A percentile compares a stretch with the other conserved stretches of the same genome.
These are phyloP conservation scores for Serpula lacrymans DNA, from an alignment of 768 basidiomycete genomes.

Conservation along the genomic window DNA sequence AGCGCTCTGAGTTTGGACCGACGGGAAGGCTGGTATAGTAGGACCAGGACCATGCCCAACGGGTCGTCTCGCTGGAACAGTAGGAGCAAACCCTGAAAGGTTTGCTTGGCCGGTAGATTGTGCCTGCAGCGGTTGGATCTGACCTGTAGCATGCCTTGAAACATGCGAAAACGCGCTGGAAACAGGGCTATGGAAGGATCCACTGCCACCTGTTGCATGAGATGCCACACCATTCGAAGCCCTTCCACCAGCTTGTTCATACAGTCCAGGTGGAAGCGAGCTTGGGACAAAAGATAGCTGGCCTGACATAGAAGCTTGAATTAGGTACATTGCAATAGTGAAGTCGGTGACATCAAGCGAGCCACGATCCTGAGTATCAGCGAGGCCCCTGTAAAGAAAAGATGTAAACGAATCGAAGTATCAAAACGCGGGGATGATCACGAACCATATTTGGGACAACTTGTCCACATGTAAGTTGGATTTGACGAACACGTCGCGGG, in stretches of 20 bases:
- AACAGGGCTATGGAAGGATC: slow-evolving; percentile 59
- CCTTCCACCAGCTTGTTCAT: slow-evolving; percentile 70
- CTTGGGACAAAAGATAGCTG: slow-evolving; percentile 69
- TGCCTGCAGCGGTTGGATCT: slow-evolving; percentile 46
- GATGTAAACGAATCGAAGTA: background rate
- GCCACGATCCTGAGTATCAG: slow-evolving; percentile 94
- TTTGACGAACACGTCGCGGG: slow-evolving; percentile 87
- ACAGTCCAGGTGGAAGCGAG: slow-evolving; percentile 76
- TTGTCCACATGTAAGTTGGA: slow-evolving; percentile 84
- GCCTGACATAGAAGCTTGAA: slow-evolving; percentile 87
- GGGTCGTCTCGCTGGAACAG: slow-evolving; percentile 20
- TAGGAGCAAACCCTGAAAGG: slow-evolving; percentile 22
- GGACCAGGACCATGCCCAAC: slow-evolving; percentile 16
- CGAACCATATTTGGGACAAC: slow-evolving; percentile 90
- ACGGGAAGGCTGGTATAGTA: slow-evolving; percentile 24
- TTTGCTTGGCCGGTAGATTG: slow-evolving; percentile 40
- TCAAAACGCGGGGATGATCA: slow-evolving; percentile 5
- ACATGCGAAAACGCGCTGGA: slow-evolving; percentile 42
- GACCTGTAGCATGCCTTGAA: slow-evolving; percentile 66
- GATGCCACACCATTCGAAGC: slow-evolving; percentile 28
- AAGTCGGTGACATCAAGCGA: slow-evolving; percentile 88
- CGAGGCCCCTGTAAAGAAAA: slow-evolving; percentile 64
- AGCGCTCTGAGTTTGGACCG: slow-evolving; percentile 21
- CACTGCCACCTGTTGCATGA: slow-evolving; percentile 59
- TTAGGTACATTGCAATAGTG: slow-evolving; percentile 93